Evolutionary conservation across 441 rosid species (phyloP), one percentile per base, ranked within the genome.

Genomic region (Biscutella laevigata): DNA sequence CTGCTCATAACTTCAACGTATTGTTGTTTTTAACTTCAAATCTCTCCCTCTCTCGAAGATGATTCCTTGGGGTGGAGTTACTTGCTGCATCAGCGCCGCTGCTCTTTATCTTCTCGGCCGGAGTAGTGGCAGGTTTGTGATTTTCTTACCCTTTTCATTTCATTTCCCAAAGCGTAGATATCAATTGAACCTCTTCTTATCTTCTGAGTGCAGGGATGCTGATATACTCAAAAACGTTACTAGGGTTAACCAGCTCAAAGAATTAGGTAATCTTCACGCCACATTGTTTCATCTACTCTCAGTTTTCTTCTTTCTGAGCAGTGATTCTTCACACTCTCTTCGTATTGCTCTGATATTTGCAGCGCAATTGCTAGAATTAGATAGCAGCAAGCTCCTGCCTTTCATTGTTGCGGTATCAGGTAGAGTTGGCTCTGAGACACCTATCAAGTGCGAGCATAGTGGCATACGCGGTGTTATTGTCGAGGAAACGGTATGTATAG

Each of bases 391-490:
- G 73, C 76, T 82, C 4, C 49, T 77, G 7, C 96, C 98, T 8
- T 66, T 85, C 64, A 76, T 91, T 71, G 95, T 91, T 51, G 76
- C 96, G 0, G 70, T 88, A 11, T 82, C 75, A 14, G 98, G 98
- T 71, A 79, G 91, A 71, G 95, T 91, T 34, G 91, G 98, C 43
- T 83, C 96, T 26, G 94, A 85, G 54, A 73, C 77, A n/a, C 98
- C 96, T 24, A 85, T 91, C 17, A 82, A 67, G 56, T 82, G 95
- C 10, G 84, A 80, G 53, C 73, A 77, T 52, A 88, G 96, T 32
- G 89, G 88, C 38, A 57, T 88, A 44, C 85, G 95, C 54, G 96
- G 91, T 38, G 96, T 85, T 59, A 85, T 91, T 9, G 86, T 88
- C 43, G 95, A 91, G 80, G 95, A 85, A 77, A 88, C 89, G 80